A percentile compares a stretch with the other conserved stretches of the same genome.
Conservation (phyloP, 495 filamentous ascomycete species). For the Penicillium robsamsonii region DNA sequence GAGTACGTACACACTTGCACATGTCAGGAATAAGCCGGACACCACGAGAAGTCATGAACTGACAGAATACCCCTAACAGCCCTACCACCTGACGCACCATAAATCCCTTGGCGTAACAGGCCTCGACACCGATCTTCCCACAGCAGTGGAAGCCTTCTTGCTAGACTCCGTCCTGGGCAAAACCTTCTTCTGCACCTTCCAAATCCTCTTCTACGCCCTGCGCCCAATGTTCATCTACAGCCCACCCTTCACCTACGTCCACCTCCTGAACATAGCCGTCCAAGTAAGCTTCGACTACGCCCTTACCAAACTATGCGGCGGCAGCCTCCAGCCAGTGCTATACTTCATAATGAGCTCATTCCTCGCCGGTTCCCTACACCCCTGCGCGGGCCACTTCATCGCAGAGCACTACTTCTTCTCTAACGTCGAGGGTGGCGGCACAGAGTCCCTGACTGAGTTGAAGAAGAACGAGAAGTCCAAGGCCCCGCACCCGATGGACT, state of each 20-base stretch:
- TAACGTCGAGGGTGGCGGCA: slow-evolving; percentile 55
- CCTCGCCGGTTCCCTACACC: slow-evolving; percentile 89
- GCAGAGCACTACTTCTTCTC: slow-evolving; percentile 99
- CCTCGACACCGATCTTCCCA: slow-evolving; percentile 94
- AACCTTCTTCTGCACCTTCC: slow-evolving; percentile 99
- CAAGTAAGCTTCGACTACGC: slow-evolving; percentile 78
- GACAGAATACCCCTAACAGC: slow-evolving; percentile 45
- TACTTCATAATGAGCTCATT: slow-evolving; percentile 88
- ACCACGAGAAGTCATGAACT: neutral
- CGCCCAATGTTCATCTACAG: slow-evolving; percentile 93
- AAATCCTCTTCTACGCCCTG: slow-evolving; percentile 99
- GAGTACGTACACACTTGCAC: slow-evolving; percentile 48
- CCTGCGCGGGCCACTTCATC: slow-evolving; percentile 97
- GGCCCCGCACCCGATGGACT: slow-evolving; percentile 40
- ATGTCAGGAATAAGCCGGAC: neutral
- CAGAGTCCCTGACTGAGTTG: slow-evolving; percentile 50
- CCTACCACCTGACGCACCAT: slow-evolving; percentile 98
- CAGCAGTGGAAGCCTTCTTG: slow-evolving; percentile 85
- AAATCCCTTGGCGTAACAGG: slow-evolving; percentile 97
- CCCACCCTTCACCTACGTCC: slow-evolving; percentile 82
- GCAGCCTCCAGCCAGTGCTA: slow-evolving; percentile 53
- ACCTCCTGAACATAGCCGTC: slow-evolving; percentile 71
- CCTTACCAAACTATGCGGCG: slow-evolving; percentile 55
- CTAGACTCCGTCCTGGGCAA: slow-evolving; percentile 96
- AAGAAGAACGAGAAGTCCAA: slow-evolving; percentile 30